phyloP scores from a whole-genome alignment of 148 eudicot genomes.

The Fagopyrum esculentum region DNA sequence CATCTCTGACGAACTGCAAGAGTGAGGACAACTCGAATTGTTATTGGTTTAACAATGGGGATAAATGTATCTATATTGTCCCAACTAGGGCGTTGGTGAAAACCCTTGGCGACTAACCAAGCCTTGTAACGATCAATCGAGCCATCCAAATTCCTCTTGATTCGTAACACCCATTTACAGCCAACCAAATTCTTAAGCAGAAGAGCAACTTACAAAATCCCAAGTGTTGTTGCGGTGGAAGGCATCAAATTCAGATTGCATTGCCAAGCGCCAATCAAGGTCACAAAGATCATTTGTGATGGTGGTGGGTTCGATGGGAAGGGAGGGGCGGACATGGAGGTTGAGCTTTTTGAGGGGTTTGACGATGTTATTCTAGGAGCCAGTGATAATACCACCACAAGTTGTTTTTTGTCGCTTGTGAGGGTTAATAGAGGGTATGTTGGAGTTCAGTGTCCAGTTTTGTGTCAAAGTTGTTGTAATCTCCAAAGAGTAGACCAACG shows the following conservation, averaged over 20 bases:
- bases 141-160: not conserved
- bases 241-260: not conserved
- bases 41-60: not conserved
- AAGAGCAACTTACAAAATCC: not conserved
- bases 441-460: too few species aligned
- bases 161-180: not conserved
- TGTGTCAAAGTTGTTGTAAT: too few species aligned
- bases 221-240: not conserved
- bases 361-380: too few species aligned
- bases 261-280: not conserved
- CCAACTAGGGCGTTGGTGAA: not conserved
- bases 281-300: not conserved
- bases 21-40: not conserved
- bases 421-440: too few species aligned
- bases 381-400: too few species aligned
- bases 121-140: not conserved
- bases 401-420: too few species aligned
- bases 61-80: not conserved
- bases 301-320: too few species aligned
- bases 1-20: not conserved
- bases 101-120: not conserved
- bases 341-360: too few species aligned
- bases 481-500: too few species aligned
- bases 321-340: too few species aligned
- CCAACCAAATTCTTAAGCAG: not conserved